Percentiles rank a stretch among this genome's conserved stretches.
phyloP scores from a whole-genome alignment of 192 early-diverging fungal genomes.

The Umbelopsis vinacea region DNA sequence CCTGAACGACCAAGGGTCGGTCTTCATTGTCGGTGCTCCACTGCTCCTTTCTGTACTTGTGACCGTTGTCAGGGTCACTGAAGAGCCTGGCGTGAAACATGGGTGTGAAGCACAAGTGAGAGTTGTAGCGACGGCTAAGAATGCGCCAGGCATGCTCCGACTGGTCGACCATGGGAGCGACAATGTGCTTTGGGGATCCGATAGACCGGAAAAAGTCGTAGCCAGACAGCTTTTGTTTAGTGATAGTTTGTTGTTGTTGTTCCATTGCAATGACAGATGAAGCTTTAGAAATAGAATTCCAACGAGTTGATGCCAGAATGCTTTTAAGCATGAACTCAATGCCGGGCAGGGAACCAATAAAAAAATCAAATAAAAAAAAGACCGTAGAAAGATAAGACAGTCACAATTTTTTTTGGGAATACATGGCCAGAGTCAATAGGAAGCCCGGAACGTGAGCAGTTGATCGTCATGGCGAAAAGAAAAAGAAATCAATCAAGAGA shows the following conservation, averaged over 20 bases:
- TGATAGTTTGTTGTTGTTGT: background rate
- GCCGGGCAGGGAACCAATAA: background rate
- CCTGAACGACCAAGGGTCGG: constrained; percentile 84
- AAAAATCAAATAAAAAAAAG: constrained; percentile 18
- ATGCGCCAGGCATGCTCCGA: constrained; percentile 96
- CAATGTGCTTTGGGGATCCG: constrained; percentile 74
- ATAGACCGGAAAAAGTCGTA: constrained; percentile 84
- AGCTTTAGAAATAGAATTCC: background rate
- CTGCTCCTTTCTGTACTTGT: constrained; percentile 74
- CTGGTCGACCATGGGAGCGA: constrained; percentile 98
- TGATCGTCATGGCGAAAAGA: constrained; percentile 3
- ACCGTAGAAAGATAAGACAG: background rate
- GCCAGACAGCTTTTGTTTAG: constrained; percentile 61
- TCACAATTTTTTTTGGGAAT: background rate
- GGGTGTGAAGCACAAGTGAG: constrained; percentile 94
- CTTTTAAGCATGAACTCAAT: constrained; percentile 2
- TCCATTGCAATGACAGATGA: constrained; percentile 1
- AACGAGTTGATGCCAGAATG: constrained; percentile 9
- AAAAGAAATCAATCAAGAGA: background rate
- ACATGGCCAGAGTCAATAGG: background rate
- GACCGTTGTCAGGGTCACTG: constrained; percentile 55
- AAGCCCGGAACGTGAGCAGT: background rate
- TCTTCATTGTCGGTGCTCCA: constrained; percentile 75
- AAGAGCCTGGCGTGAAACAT: constrained; percentile 97
- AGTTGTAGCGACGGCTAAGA: constrained; percentile 83